Percentiles rank a stretch among this genome's conserved stretches.
These are phyloP conservation scores for Cichorium intybus DNA, from an alignment of 140 eudicot species.

Conservation along the genomic window DNA sequence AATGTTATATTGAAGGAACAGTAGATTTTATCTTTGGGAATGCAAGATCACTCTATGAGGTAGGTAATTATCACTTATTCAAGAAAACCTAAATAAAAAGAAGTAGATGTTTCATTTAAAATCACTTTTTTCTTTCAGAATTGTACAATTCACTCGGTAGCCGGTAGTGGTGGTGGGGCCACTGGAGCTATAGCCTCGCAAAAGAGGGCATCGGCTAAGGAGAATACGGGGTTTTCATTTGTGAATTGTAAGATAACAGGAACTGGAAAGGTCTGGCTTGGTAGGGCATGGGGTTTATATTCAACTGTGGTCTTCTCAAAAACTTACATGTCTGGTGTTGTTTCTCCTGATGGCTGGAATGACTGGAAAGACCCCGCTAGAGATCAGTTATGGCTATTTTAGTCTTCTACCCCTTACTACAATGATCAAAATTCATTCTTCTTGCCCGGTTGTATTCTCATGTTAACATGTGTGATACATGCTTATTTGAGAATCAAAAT, in stretches of 20 bases:
- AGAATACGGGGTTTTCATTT: slow-evolving; percentile 73
- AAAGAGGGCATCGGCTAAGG: slow-evolving; percentile 28
- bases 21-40: slow-evolving; percentile 82
- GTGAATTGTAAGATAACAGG: slow-evolving; percentile 56
- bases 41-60: slow-evolving; percentile 72
- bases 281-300: slow-evolving; percentile 86
- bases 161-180: slow-evolving; percentile 35
- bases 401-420: background rate
- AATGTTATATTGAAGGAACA: slow-evolving; percentile 80
- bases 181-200: slow-evolving; percentile 62
- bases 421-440: no score
- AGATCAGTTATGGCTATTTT: slow-evolving; percentile 39
- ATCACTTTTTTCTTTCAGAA: slow-evolving; percentile 33
- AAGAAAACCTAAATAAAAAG: background rate
- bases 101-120: background rate
- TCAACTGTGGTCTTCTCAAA: slow-evolving; percentile 64
- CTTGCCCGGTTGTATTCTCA: no score
- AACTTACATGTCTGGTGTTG: slow-evolving; percentile 48
- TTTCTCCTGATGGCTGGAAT: slow-evolving; percentile 83
- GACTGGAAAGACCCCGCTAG: slow-evolving; percentile 56
- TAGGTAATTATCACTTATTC: slow-evolving; percentile 28
- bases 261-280: slow-evolving; percentile 55
- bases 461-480: no score
- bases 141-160: slow-evolving; percentile 49
- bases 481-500: no score